Percentiles rank a stretch among this genome's conserved stretches.
Conservation (phyloP, 371 early-diverging fungal genomes). For the Actinomortierella wolfii region DNA sequence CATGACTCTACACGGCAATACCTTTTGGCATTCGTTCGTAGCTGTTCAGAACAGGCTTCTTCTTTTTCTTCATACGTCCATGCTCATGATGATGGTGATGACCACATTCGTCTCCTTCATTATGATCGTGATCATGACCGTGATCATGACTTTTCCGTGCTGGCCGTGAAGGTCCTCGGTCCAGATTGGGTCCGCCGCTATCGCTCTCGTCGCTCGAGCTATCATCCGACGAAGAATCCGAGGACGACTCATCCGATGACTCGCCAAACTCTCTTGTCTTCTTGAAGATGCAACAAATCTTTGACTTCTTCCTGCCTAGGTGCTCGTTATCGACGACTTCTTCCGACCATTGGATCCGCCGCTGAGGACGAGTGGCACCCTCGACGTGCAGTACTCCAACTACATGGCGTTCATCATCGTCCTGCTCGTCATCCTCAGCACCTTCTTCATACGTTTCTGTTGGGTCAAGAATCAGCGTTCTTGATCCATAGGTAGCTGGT, state of each 20-base stretch:
- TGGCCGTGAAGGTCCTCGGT: conserved; percentile 3
- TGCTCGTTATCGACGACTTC: conserved; percentile 89
- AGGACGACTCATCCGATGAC: conserved; percentile 61
- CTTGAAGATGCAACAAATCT: conserved; percentile 90
- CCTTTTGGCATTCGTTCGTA: conserved; percentile 74
- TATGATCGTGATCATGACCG: conserved; percentile 27
- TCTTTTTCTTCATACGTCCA: conserved; percentile 46
- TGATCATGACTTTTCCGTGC: conserved; percentile 21
- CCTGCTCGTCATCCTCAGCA: conserved; percentile 15
- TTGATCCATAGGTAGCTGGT: conserved; percentile 40
- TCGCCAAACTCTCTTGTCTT: conserved; percentile 76
- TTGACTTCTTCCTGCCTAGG: conserved; percentile 81
- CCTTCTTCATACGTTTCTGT: conserved; percentile 23
- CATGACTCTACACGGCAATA: conserved; percentile 10
- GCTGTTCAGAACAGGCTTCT: conserved; percentile 65
- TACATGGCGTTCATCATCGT: background rate
- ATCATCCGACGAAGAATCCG: conserved; percentile 46
- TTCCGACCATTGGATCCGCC: conserved; percentile 80
- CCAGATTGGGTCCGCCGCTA: conserved; percentile 21
- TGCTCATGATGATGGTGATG: conserved; percentile 45
- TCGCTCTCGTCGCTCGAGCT: conserved; percentile 44
- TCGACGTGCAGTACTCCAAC: conserved; percentile 55
- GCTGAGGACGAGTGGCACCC: conserved; percentile 53
- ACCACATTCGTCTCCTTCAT: conserved; percentile 24
- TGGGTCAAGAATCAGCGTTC: conserved; percentile 38